phyloP scores from a whole-genome alignment of 495 filamentous ascomycete genomes.

The Glonium stellatum region DNA sequence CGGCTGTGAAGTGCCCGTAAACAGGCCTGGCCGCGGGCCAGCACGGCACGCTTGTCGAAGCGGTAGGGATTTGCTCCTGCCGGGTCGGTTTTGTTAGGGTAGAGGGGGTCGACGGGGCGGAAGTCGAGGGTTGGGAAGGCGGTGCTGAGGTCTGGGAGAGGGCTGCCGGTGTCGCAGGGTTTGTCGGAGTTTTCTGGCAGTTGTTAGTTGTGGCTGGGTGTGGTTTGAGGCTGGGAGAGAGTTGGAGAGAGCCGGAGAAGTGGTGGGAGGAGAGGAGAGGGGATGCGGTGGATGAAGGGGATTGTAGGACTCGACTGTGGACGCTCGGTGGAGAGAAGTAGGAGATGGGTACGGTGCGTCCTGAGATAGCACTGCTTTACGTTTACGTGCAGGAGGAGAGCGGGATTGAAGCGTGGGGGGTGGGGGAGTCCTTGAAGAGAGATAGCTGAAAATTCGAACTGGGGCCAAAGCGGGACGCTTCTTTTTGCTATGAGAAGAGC shows the following conservation, averaged over 20 bases:
- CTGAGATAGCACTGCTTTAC: too few species aligned
- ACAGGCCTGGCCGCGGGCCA: conserved; percentile 42
- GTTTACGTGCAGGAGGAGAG: too few species aligned
- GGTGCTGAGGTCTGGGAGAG: conserved; percentile 32
- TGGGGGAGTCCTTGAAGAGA: too few species aligned
- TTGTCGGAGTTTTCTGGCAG: conserved; percentile 50
- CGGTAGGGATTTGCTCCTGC: conserved; percentile 39
- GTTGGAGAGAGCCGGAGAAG: not conserved
- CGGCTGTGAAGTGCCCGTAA: conserved; percentile 45
- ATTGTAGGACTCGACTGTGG: not conserved
- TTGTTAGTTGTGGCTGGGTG: conserved; percentile 6
- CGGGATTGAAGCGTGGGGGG: too few species aligned
- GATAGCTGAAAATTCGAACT: too few species aligned
- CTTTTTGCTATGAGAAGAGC: too few species aligned
- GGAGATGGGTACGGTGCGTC: too few species aligned
- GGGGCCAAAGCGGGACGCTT: too few species aligned
- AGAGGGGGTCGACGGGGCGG: conserved; percentile 45
- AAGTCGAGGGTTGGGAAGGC: conserved; percentile 52
- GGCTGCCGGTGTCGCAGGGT: conserved; percentile 52
- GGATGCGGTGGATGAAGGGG: not conserved
- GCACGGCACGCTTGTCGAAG: conserved; percentile 42
- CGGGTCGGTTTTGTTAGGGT: conserved; percentile 47
- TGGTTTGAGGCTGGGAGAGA: not conserved
- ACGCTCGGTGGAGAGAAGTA: too few species aligned
- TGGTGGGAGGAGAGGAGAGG: not conserved